Base-by-base conservation (phyloP, 176 grass and related monocot species). In the Oryza longistaminata region DNA sequence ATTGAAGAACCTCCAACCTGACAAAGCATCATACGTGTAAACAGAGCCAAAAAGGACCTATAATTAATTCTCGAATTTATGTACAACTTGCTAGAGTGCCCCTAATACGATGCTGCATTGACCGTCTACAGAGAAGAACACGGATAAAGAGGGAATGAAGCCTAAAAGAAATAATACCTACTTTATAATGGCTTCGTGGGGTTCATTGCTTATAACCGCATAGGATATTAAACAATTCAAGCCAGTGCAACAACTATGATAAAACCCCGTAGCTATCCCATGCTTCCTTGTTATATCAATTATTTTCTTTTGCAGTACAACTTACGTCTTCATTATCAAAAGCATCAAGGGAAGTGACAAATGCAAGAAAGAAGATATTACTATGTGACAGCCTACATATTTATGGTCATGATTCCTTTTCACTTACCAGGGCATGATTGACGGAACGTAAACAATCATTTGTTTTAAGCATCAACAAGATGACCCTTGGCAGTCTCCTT, bases 401-500 rank as follows among this genome's bases (percentile, higher is more conserved):
- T 64, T 78, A 82, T 70, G 24, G 12, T 60, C 44, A 19, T 45
- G 67, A 45, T 78, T 82, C 43, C 45, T 78, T 78, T 73, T 64
- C 25, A 55, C 91, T 91, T 87, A 98, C 96, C 86, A 98, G 78
- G 65, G 72, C 80, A 90, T 92, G 87, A 95, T 92, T 98, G 22
- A 98, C 89, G 68, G 93, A 74, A 49, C 93, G 89, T 82, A 98
- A 92, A 81, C 96, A 98, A 49, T 95, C 93, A 80, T 98, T 98
- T 66, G 96, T 98, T 87, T 98, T 98, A 35, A 98, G 88, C 96
- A 98, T 98, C 81, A 98, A 85, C 81, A 98, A 88, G 83, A 98
- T 98, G 27, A 93, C 93, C 53, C 87, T 92, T n/a, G 93, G 96
- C 43, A 98, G 66, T 80, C 91, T 95, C 67, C 91, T 83, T 52